A percentile compares a stretch with the other conserved stretches of the same genome.
Conservation (phyloP, 805 yeast species). For the Candida krabiensis region DNA sequence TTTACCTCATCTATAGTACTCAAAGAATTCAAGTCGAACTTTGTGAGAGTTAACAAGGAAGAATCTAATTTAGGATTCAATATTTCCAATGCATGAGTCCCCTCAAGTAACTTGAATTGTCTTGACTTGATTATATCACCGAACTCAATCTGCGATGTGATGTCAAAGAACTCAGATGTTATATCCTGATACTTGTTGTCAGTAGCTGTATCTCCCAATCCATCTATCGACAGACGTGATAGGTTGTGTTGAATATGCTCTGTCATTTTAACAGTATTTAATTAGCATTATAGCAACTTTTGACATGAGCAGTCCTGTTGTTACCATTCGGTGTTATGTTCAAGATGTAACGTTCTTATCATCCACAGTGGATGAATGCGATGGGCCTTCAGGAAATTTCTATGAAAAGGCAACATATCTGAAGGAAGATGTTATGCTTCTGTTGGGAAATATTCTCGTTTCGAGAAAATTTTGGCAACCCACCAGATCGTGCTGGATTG, state of each 20-base stretch:
- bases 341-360: too few species aligned
- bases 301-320: too few species aligned
- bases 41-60: constrained; percentile 53
- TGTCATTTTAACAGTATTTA: constrained; percentile 7
- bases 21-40: constrained; percentile 44
- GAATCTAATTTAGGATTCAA: constrained; percentile 75
- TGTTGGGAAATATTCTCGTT: too few species aligned
- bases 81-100: constrained; percentile 85
- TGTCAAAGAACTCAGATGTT: constrained; percentile 49
- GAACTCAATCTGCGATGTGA: constrained; percentile 32
- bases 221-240: constrained; percentile 5
- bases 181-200: constrained; percentile 43
- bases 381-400: too few species aligned
- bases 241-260: constrained; percentile 8
- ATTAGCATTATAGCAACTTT: too few species aligned
- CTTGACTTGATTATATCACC: constrained; percentile 61
- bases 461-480: too few species aligned
- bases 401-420: too few species aligned
- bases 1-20: constrained; percentile 39
- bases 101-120: constrained; percentile 68
- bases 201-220: not conserved
- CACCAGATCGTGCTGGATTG: too few species aligned
- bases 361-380: too few species aligned
- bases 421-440: too few species aligned
- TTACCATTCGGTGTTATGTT: too few species aligned